Conservation (phyloP, 31 red algal genomes). For the Asparagopsis taxiformis region DNA sequence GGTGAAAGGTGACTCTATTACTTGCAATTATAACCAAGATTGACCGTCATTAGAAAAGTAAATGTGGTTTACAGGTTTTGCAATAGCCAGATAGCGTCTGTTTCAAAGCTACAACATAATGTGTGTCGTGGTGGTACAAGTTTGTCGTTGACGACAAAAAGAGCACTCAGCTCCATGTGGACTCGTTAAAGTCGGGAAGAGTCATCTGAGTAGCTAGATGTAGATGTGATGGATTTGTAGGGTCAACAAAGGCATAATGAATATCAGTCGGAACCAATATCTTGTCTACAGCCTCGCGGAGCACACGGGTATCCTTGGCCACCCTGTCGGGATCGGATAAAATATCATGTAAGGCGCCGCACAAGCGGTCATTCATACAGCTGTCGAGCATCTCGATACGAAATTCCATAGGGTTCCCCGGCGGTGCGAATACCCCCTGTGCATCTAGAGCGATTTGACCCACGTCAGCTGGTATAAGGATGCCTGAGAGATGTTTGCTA, state of each 20-base stretch:
- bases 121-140: too few relatives aligned
- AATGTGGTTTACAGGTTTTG: too few relatives aligned
- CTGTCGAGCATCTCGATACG: constrained; percentile 42
- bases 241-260: constrained; percentile 52
- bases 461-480: too few relatives aligned
- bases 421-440: constrained; percentile 20
- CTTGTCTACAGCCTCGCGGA: constrained; percentile 37
- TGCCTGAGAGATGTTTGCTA: too few relatives aligned
- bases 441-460: too few relatives aligned
- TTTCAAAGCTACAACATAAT: too few relatives aligned
- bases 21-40: too few relatives aligned
- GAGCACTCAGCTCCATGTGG: too few relatives aligned
- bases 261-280: constrained; percentile 30
- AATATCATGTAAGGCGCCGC: constrained; percentile 25
- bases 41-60: too few relatives aligned
- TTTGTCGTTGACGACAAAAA: too few relatives aligned
- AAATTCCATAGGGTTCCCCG: constrained; percentile 41
- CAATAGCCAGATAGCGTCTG: too few relatives aligned
- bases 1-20: too few relatives aligned
- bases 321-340: constrained; percentile 43
- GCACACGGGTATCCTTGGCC: constrained; percentile 33
- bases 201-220: constrained; percentile 60
- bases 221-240: constrained; percentile 29
- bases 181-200: constrained; percentile 15
- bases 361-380: constrained; percentile 33